Evolutionary conservation across 1,284 basidiomycete genomes (phyloP).

Genomic region (Lignosus rhinocerotis): DNA sequence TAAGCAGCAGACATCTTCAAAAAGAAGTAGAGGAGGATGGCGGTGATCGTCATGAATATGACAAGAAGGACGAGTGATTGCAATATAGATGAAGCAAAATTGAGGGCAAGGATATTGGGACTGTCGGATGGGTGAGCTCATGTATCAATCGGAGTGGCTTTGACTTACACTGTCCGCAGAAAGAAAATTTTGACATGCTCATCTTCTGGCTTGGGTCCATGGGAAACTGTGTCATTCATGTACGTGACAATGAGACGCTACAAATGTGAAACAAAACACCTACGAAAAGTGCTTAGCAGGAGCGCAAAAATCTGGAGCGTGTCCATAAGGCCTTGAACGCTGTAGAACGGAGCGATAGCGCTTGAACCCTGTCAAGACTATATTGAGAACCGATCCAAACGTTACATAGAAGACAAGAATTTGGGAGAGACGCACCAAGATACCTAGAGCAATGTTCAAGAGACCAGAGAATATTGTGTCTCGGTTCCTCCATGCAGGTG

Average conservation of each 20-base stretch:
- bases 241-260: not conserved
- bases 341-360: conserved; percentile 64
- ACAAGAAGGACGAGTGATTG: conserved; percentile 57
- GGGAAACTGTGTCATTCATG: conserved; percentile 39
- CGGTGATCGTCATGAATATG: conserved; percentile 55
- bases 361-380: conserved; percentile 56
- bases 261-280: conserved; percentile 8
- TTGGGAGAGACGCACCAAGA: conserved; percentile 45
- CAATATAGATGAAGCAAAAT: conserved; percentile 56
- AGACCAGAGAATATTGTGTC: conserved; percentile 48
- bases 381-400: not conserved
- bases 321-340: conserved; percentile 65
- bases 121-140: conserved; percentile 36
- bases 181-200: conserved; percentile 58
- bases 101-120: conserved; percentile 70
- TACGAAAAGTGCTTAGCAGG: conserved; percentile 65
- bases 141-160: conserved; percentile 3
- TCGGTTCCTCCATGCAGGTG: conserved; percentile 56
- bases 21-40: conserved; percentile 57
- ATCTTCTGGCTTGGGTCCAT: conserved; percentile 38
- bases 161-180: conserved; percentile 63
- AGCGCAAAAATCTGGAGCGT: conserved; percentile 72
- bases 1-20: conserved; percentile 49
- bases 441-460: conserved; percentile 45
- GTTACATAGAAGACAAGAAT: not conserved